Conservation (phyloP, 2,329 filamentous ascomycete genomes). For the Diplodia sapinea region DNA sequence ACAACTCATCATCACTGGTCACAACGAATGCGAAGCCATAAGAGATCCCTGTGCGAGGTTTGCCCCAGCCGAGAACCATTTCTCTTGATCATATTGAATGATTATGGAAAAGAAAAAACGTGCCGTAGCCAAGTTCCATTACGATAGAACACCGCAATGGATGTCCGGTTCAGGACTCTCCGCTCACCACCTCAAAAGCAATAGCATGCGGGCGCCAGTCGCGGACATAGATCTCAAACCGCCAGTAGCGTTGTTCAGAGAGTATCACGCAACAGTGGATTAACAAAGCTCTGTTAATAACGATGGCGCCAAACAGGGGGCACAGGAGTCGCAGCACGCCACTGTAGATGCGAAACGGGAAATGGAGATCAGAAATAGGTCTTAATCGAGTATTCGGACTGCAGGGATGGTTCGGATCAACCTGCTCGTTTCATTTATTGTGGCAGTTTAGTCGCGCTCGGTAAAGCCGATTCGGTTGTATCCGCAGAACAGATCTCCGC, state of each 20-base stretch:
- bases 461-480: neutral
- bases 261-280: neutral
- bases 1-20: neutral
- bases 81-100: neutral
- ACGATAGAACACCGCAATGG: neutral
- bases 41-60: neutral
- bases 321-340: neutral
- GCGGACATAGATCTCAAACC: neutral
- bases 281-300: neutral
- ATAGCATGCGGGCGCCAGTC: neutral
- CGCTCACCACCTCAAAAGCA: neutral
- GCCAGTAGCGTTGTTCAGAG: too few relatives aligned
- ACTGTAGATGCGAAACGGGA: neutral
- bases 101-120: neutral
- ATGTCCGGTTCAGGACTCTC: neutral
- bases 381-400: neutral
- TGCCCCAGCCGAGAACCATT: neutral
- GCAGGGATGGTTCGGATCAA: conserved; percentile 7
- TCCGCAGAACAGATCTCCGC: neutral
- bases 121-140: neutral
- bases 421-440: neutral
- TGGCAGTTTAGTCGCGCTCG: neutral
- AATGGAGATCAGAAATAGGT: neutral
- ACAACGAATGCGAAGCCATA: neutral
- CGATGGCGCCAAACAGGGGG: neutral